Evolutionary conservation across 2,329 filamentous ascomycete genomes (phyloP), one percentile per base, ranked within the genome.

Genomic region (Thelonectria discophora): DNA sequence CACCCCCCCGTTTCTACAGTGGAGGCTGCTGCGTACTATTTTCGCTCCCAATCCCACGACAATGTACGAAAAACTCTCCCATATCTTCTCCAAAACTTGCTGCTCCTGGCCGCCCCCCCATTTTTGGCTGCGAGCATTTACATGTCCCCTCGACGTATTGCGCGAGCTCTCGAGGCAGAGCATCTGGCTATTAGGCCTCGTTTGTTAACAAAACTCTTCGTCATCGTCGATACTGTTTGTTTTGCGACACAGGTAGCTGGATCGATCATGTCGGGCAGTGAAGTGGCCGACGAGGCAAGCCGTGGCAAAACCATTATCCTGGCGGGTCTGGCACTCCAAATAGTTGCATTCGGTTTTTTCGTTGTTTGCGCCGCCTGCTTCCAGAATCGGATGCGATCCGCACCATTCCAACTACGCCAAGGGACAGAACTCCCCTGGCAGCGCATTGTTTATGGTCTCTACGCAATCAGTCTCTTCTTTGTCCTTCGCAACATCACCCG

Each of bases 321-420:
- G 12, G 63, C 32, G 3, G 83, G 84, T 3, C 70, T 86, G 2
- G 70, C 80, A 11, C 67, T 85, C 6, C 84, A 86, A 65, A 77
- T 86, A 3, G 32, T 80, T 7, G 79, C 83, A 53, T 86, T 86
- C 58, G 73, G 73, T 10, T 75, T 84, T 42, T 86, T 86, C 62
- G 70, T 84, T 18, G 51, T 78, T 2, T 75, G 79, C 0, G 75
- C 79, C 0, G 64, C 75, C 1, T 64, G 80, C 0, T 83, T 84
- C 67, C 80, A 86, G 55, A 60, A 51, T 1, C 75, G 81, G 0
- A 72, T 84, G 8, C 13, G 13, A 37, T 59, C 63, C n/a, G 57
- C 43, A 21, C 42, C 60, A 13, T 42, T 54, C 6, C 37, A 2
- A 43, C 52, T 17, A 43, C 27, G 2, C 39, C 61, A 17, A 30